Conservation (phyloP, 1,139 yeast species). For the Yamadazyma oceani region DNA sequence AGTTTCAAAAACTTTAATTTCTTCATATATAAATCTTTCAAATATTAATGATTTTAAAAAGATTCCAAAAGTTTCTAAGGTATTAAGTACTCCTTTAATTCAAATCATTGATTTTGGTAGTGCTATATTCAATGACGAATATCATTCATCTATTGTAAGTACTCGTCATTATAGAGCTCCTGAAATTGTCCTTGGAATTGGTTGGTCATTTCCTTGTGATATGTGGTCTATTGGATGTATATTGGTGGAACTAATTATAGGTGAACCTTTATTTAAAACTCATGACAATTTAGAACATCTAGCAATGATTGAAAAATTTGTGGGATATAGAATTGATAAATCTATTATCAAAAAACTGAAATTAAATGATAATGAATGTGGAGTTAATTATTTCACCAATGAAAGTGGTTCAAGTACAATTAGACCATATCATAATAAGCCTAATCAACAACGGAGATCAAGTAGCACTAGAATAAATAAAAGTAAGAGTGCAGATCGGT, state of each 20-base stretch:
- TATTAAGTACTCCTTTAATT: constrained; percentile 76
- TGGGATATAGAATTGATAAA: constrained; percentile 45
- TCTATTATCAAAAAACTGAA: constrained; percentile 38
- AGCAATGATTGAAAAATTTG: constrained; percentile 87
- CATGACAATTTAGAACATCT: constrained; percentile 93
- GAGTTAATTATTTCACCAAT: constrained; percentile 39
- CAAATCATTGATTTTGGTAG: constrained; percentile 95
- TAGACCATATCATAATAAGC: constrained; percentile 2
- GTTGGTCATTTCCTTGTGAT: constrained; percentile 94
- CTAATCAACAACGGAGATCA: constrained; percentile 2
- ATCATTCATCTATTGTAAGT: constrained; percentile 87
- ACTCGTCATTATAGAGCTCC: constrained; percentile 98
- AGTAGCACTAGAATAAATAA: not conserved
- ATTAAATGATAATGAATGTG: constrained; percentile 42
- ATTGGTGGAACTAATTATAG: constrained; percentile 84
- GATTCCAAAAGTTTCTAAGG: constrained; percentile 42
- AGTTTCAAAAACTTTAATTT: constrained; percentile 34
- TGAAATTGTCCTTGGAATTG: constrained; percentile 87
- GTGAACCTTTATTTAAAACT: constrained; percentile 94
- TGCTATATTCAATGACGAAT: constrained; percentile 91
- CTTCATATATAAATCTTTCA: constrained; percentile 30
- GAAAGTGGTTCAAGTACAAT: constrained; percentile 15
- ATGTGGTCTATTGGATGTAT: constrained; percentile 97
- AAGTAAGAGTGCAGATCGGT: not conserved
- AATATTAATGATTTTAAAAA: constrained; percentile 23